Percentiles rank a stretch among this genome's conserved stretches.
Evolutionary conservation across 2,329 filamentous ascomycete species (phyloP).

Genomic region (Pseudogymnoascus sp.): DNA sequence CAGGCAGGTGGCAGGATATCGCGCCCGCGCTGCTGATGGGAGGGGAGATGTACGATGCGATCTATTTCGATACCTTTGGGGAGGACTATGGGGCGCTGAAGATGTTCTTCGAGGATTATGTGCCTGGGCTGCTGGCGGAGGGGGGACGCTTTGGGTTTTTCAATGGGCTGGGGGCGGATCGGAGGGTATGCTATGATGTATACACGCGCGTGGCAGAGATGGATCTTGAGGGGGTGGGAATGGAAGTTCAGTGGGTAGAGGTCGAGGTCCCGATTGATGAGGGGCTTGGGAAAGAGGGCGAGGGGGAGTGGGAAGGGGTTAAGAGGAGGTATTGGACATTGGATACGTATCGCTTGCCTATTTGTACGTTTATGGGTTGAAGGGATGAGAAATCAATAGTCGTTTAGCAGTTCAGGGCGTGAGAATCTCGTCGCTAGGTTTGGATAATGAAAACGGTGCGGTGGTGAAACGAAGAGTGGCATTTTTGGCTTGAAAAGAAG

Average conservation of each 20-base stretch:
- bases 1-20: constrained; percentile 75
- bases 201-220: constrained; percentile 89
- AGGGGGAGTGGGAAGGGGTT: constrained; percentile 81
- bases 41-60: constrained; percentile 69
- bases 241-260: constrained; percentile 82
- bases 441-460: background rate
- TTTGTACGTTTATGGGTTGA: constrained; percentile 57
- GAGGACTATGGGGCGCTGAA: constrained; percentile 84
- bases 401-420: background rate
- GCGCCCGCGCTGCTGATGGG: constrained; percentile 59
- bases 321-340: constrained; percentile 85
- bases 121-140: constrained; percentile 68
- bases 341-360: constrained; percentile 65
- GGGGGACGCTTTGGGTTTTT: constrained; percentile 77
- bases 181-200: constrained; percentile 90
- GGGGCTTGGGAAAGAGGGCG: constrained; percentile 54
- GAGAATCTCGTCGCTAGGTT: background rate
- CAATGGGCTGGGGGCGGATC: constrained; percentile 85
- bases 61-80: constrained; percentile 97
- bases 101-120: constrained; percentile 79
- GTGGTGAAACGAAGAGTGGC: background rate
- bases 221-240: constrained; percentile 78
- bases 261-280: constrained; percentile 61
- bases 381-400: background rate
- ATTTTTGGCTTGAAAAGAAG: background rate